A percentile compares a stretch with the other conserved stretches of the same genome.
These are phyloP conservation scores for Isabelozyma pseudorhagii DNA, from an alignment of 805 yeast species.

Conservation along the genomic window DNA sequence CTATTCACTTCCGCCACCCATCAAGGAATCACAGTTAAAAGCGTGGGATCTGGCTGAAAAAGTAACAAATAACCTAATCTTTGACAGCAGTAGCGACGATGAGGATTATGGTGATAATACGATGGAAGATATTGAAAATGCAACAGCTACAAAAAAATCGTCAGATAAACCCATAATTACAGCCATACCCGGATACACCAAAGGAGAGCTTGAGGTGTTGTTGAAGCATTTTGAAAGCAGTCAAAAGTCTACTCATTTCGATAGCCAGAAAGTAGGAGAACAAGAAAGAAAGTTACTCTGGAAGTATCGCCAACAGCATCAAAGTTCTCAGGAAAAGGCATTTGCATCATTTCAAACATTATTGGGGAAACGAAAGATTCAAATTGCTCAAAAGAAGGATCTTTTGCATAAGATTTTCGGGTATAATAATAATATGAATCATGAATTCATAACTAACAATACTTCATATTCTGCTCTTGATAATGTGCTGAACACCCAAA, in stretches of 20 bases:
- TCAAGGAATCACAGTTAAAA: slow-evolving; percentile 39
- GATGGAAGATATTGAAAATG: slow-evolving; percentile 1
- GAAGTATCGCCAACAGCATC: slow-evolving; percentile 29
- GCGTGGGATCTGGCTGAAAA: slow-evolving; percentile 47
- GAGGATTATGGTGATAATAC: slow-evolving; percentile 16
- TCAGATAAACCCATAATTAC: slow-evolving; percentile 9
- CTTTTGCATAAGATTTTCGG: slow-evolving; percentile 38
- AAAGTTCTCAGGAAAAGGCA: slow-evolving; percentile 28
- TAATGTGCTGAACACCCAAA: slow-evolving; percentile 32
- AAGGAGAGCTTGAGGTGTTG: slow-evolving; percentile 29
- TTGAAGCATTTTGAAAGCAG: slow-evolving; percentile 12
- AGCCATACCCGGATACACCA: slow-evolving; percentile 40
- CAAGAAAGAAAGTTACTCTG: slow-evolving; percentile 24
- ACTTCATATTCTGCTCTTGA: slow-evolving; percentile 36
- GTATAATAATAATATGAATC: slow-evolving; percentile 33
- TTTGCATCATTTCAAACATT: slow-evolving; percentile 32
- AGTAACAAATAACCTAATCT: slow-evolving; percentile 32
- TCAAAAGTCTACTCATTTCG: slow-evolving; percentile 2
- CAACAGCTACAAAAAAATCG: not conserved
- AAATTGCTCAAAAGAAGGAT: slow-evolving; percentile 38
- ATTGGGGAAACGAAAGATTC: slow-evolving; percentile 34
- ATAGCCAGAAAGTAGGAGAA: slow-evolving; percentile 7
- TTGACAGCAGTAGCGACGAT: slow-evolving; percentile 25
- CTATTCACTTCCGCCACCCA: slow-evolving; percentile 24
- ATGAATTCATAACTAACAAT: slow-evolving; percentile 39